Evolutionary conservation across 768 basidiomycete species (phyloP).

Genomic region (Kwoniella sp.): DNA sequence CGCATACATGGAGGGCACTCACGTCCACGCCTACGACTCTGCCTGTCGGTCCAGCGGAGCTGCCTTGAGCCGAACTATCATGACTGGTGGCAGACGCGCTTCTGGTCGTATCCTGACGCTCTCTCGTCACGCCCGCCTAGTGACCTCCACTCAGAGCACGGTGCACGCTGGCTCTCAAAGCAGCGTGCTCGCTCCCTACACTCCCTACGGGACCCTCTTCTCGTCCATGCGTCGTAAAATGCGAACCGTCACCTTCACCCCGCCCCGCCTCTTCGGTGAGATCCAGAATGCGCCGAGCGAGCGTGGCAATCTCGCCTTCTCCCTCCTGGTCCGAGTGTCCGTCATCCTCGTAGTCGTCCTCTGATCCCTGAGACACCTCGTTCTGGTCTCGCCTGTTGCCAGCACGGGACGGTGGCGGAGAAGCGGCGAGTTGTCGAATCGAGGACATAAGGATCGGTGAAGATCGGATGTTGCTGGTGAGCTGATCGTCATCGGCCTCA

Average conservation of each 20-base stretch:
- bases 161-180: constrained; percentile 36
- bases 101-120: not conserved
- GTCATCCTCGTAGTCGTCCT: constrained; percentile 66
- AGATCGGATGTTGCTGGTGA: constrained; percentile 82
- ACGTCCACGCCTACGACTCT: too few species aligned
- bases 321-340: constrained; percentile 56
- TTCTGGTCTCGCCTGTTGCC: constrained; percentile 19
- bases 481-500: constrained; percentile 90
- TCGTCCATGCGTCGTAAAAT: not conserved
- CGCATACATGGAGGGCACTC: too few species aligned
- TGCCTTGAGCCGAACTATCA: too few species aligned
- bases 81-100: too few species aligned
- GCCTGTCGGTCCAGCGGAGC: too few species aligned
- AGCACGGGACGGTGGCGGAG: constrained; percentile 35
- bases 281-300: constrained; percentile 79
- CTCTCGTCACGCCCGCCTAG: not conserved
- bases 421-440: constrained; percentile 72
- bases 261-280: constrained; percentile 61
- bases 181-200: constrained; percentile 25
- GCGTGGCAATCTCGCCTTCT: constrained; percentile 81
- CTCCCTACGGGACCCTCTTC: constrained; percentile 6
- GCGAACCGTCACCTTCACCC: constrained; percentile 10
- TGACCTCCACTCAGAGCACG: constrained; percentile 25
- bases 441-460: constrained; percentile 77
- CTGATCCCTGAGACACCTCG: constrained; percentile 60